Evolutionary conservation across 441 rosid species (phyloP), one percentile per base, ranked within the genome.

Genomic region (Erodium texanum): DNA sequence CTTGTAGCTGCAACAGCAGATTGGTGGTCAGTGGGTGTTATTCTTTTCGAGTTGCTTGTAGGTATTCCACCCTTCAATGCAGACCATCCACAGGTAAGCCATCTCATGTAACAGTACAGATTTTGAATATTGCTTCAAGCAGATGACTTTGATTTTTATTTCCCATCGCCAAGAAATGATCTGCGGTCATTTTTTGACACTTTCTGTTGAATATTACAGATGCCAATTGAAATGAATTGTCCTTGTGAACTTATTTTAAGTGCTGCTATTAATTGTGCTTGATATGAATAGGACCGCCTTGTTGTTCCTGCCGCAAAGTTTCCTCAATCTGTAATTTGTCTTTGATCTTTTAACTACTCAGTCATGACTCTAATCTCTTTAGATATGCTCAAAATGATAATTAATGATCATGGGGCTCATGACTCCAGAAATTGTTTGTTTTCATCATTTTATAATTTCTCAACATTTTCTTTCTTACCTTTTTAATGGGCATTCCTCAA

Each of bases 21-120:
- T 80, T 90, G 98, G 98, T 95, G 99, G 99, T 95, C 99, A 23
- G 96, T 92, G 12, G 99, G 99, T 27, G 72, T 95, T 68, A 87
- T 92, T 82, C 95, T 90, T 62, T 95, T 85, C 75, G 98, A 95
- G 86, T 65, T 95, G 79, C 90, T 95, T 62, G 95, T 92, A 6
- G 98, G 98, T 22, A 79, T 92, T 58, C 98, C 99, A 61, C 98
- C 98, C 66, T 95, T 95, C 78, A 92, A 92, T 80, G 97, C 96
- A 67, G 88, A 82, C 79, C 82, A 84, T 75, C 96, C 98, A 61
- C 99, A 90, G 89, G 97, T 89, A 73, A 16, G 82, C 68, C 70
- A 65, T 64, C 50, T 56, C 23, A 24, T 16, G 22, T 11, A 62
- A 11, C 8, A 24, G 38, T 24, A 22, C 4, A 19, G 24, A 19